Base-by-base conservation (phyloP, 2,329 filamentous ascomycete genomes). In the Elsinoe perseae region DNA sequence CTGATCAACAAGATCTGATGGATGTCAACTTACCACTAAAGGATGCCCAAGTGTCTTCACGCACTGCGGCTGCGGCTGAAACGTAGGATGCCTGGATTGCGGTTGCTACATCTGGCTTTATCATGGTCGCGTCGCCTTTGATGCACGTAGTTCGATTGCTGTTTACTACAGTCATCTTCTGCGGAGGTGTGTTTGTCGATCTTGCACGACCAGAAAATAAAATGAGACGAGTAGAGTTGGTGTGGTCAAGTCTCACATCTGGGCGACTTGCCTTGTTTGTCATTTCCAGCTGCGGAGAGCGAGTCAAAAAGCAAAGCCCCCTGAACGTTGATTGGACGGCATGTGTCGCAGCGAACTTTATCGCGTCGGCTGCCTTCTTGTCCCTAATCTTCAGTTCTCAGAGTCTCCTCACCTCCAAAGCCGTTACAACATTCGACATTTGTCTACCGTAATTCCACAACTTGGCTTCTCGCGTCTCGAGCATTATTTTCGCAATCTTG, bases 1-100 rank as follows among this genome's bases (percentile, higher is more conserved):
- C 75, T 76, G 59, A 80, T 70, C 50, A 76, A 66, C 54, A 84
- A 65, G 30, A 81, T 71, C 75, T 77, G 65, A 60, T 23, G 25
- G 9, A 28, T 36, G 50, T 60, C 54, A 60, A 46, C 56, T 40
- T 44, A 43, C 32, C 43, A 12, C 23, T 43, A 27, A 36, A 25
- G 5, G 36, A 38, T 32, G 20, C 43, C 16, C 27, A 44, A 16
- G 18, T 44, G 40, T 18, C 16, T 14, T 34, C 59, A 59, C 48
- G 48, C 44, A 61, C 59, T 14, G 57, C 40, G 42, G 40, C 38
- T 23, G 59, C 59, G 28, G 46, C 53, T 30, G 54, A 18, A 44
- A 59, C 42, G 30, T 59, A 61, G 16, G 50, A 53, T 27, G 43
- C 46, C 27, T 57, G 53, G 32, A 60, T 36, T 9, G 56, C 25